These are phyloP conservation scores for Saccharomyces pastorianus DNA, from an alignment of 1,139 yeast species.

Conservation along the genomic window DNA sequence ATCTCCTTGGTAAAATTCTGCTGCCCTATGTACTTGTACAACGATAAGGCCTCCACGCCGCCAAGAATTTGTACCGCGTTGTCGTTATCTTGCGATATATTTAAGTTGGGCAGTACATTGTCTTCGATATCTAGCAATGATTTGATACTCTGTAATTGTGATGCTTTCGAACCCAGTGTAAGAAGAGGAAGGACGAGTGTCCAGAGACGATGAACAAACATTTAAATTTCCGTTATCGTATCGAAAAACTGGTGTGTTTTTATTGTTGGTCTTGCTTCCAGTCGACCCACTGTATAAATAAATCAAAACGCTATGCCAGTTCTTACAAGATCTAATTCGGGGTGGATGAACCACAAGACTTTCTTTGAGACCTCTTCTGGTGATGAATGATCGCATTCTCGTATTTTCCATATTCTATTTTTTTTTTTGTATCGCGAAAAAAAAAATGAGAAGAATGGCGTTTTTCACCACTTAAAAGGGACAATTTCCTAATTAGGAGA, in stretches of 20 bases:
- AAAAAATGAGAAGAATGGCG: not conserved
- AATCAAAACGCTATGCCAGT: not conserved
- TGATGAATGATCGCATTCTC: not conserved
- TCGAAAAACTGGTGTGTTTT: not conserved
- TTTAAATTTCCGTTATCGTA: not conserved
- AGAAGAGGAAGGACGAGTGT: conserved; percentile 1
- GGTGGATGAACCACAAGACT: not conserved
- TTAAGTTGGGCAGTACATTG: conserved; percentile 11
- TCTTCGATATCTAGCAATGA: conserved; percentile 8
- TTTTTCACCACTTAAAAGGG: not conserved
- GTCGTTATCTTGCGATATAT: conserved; percentile 29
- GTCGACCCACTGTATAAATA: not conserved
- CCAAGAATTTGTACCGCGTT: conserved; percentile 57
- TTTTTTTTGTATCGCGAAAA: not conserved
- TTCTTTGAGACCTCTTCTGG: not conserved
- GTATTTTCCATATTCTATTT: not conserved
- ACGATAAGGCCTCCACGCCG: conserved; percentile 51
- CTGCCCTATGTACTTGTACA: conserved; percentile 49
- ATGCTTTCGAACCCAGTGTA: conserved; percentile 4
- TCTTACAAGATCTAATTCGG: not conserved
- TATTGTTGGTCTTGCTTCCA: not conserved
- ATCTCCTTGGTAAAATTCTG: conserved; percentile 33
- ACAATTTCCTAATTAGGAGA: not conserved
- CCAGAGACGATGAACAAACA: conserved; percentile 5
- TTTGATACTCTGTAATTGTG: conserved; percentile 14